Evolutionary conservation across 2,329 filamentous ascomycete species (phyloP), one percentile per base, ranked within the genome.

Genomic region (Sarocladium brachiariae): DNA sequence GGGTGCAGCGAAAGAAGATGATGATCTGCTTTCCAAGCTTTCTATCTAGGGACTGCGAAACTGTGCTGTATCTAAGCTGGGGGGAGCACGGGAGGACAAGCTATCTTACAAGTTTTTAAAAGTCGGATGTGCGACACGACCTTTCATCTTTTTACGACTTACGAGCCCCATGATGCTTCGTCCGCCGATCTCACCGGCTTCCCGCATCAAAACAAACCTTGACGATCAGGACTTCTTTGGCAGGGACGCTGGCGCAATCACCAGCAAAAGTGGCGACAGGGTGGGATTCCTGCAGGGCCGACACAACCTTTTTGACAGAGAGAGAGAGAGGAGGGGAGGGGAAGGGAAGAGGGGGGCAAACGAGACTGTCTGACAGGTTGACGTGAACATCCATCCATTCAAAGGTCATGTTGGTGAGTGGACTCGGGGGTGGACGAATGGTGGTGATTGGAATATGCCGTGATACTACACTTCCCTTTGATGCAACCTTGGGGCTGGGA

Each of bases 211-310:
- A 43, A 24, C 13, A 19, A 24, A 18, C n/a, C 11, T n/a, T n/a
- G n/a, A 43, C 10, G 39, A 43, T 43, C 43, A 18, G n/a, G 43
- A n/a, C 16, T 7, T 39, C 35, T 21, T 18, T 24, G 14, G 27
- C 43, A 47, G 43, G 43, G 43, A 47, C 43, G 43, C 43, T 47
- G 24, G 43, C 43, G 43, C 43, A 47, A 47, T 47, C 43, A 25
- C 7, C 24, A 33, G 43, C 11, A 31, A 14, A 19, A 33, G 43
- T 47, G 43, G 33, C 43, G 43, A 47, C 24, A 41, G 19, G 43
- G 43, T 24, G 31, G 43, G 16, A n/a, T 31, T 47, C 13, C 13
- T 43, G 23, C 39, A 43, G 39, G 37, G 16, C 37, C 34, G 18
- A 41, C 38, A 41, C 18, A 18, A 41, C 37, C 39, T 27, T 39